These are phyloP conservation scores for Opeltia flavorubescens DNA, from an alignment of 495 filamentous ascomycete genomes.

Conservation along the genomic window DNA sequence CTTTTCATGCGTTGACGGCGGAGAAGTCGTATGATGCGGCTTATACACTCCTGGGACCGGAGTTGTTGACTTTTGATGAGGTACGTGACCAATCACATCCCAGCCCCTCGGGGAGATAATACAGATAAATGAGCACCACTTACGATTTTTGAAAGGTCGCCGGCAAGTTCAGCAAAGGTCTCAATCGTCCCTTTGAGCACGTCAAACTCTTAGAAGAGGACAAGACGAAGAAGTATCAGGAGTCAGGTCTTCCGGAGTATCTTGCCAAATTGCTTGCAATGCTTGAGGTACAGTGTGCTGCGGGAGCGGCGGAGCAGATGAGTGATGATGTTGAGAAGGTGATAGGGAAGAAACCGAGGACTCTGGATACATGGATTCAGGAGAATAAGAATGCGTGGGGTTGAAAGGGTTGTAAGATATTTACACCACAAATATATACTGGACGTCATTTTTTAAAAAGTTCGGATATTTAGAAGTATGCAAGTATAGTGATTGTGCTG, in stretches of 20 bases:
- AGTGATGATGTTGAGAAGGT: slow-evolving; percentile 24
- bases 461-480: no score
- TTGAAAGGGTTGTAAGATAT: no score
- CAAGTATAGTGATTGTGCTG: no score
- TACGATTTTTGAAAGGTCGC: no score
- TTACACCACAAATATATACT: no score
- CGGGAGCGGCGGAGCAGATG: slow-evolving; percentile 25
- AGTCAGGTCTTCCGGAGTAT: slow-evolving; percentile 21
- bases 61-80: slow-evolving; percentile 30
- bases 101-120: background rate
- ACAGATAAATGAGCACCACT: background rate
- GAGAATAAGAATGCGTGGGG: slow-evolving; percentile 22
- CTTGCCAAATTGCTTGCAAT: slow-evolving; percentile 21
- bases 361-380: slow-evolving; percentile 23
- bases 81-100: slow-evolving; percentile 14
- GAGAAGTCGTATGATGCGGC: slow-evolving; percentile 28
- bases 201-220: slow-evolving; percentile 25
- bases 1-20: slow-evolving; percentile 26
- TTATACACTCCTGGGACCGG: slow-evolving; percentile 29
- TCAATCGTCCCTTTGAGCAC: slow-evolving; percentile 29
- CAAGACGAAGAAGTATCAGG: slow-evolving; percentile 12
- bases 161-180: slow-evolving; percentile 21
- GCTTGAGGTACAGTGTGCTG: slow-evolving; percentile 23
- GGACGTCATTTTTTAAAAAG: no score
- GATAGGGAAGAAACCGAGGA: slow-evolving; percentile 20